Evolutionary conservation across 768 basidiomycete species (phyloP), one percentile per base, ranked within the genome.

Genomic region (Naganishia vishniacii): DNA sequence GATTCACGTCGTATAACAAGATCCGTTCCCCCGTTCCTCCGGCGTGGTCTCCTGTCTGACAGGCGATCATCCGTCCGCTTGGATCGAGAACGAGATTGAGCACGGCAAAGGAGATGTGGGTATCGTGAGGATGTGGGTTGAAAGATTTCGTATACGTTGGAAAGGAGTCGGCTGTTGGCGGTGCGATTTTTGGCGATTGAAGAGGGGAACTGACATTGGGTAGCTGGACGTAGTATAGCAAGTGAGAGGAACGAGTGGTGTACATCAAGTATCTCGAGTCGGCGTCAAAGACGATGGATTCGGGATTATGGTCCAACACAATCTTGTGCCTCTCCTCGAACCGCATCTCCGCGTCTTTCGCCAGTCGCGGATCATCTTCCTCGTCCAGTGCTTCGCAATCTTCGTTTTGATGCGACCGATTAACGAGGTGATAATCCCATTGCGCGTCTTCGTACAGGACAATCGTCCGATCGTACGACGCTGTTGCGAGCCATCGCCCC

Each of bases 21-120:
- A 77, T 70, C 56, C 75, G 61, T 47, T 75, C 75, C 1, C 75
- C 75, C 0, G 71, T 60, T 6, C 63, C 67, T 3, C 73, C 73
- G n/a, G 72, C 61, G 64, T 74, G 72, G 68, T 77, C 75, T 0
- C 75, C 75, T 13, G 74, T 75, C 61, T 73, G 72, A 62, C 73
- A 77, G 18, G 75, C 75, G 7, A 77, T 59, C 23, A 77, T 60
- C 59, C 62, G 65, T 3, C 74, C 72, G 3, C 65, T 67, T 0
- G 75, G 75, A 51, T 77, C 73, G 4, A 75, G 28, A 0, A 70
- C 71, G 68, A 77, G 56, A 40, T 75, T 71, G 25, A 77, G 68
- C 2, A 77, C 70, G 13, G 74, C 63, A 48, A 77, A 77, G 31
- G 72, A 73, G 65, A 74, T 61, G 58, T 77, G 75, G 9, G 69